A percentile compares a stretch with the other conserved stretches of the same genome.
Conservation (phyloP, 108 stramenopile species). For the Ochromonas danica region DNA sequence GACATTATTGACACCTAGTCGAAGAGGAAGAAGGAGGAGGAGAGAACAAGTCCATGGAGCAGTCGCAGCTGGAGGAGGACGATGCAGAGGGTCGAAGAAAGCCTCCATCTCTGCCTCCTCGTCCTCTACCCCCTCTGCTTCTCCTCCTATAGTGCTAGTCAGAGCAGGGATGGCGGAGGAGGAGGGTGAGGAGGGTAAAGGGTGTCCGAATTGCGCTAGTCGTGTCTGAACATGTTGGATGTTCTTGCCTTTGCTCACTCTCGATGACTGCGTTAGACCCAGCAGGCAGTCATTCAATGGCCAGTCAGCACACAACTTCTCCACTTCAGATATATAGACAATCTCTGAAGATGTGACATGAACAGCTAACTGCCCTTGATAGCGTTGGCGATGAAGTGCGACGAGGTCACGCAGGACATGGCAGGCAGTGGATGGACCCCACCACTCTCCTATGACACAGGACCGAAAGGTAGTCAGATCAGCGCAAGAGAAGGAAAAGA, state of each 20-base stretch:
- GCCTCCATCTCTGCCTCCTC: not conserved
- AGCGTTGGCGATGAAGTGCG: not conserved
- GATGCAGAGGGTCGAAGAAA: conserved; percentile 48
- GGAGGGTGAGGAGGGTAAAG: no score
- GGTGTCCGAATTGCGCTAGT: conserved; percentile 27
- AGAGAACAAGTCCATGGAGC: conserved; percentile 45
- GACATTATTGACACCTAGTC: conserved; percentile 31
- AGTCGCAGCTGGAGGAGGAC: conserved; percentile 39
- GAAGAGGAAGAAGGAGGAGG: conserved; percentile 43
- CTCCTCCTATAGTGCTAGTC: conserved; percentile 27
- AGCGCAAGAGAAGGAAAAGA: no score
- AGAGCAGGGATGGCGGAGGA: no score
- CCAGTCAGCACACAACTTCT: not conserved
- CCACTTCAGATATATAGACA: not conserved
- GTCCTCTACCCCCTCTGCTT: not conserved
- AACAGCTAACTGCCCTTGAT: not conserved
- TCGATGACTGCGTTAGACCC: conserved; percentile 41
- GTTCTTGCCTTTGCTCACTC: no score
- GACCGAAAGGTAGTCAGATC: no score
- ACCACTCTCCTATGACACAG: no score
- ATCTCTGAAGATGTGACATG: not conserved
- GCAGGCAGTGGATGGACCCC: conserved; percentile 55
- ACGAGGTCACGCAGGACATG: conserved; percentile 56
- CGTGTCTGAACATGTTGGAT: conserved; percentile 38
- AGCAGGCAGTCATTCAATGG: not conserved